These are phyloP conservation scores for Tubosaeta sp. DNA, from an alignment of 768 basidiomycete species.

Conservation along the genomic window DNA sequence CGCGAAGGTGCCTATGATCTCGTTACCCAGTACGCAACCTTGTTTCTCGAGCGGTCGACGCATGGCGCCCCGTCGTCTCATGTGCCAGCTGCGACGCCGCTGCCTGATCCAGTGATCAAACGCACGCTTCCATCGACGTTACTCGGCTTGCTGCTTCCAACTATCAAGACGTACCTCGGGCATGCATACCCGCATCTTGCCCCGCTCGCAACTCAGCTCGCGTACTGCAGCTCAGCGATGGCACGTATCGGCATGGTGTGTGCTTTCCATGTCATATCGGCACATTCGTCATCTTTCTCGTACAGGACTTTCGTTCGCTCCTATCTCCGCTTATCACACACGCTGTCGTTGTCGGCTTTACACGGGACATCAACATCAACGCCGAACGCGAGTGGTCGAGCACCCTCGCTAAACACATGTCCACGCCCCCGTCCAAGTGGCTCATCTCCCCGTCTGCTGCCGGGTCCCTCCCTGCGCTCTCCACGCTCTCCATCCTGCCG, in stretches of 20 bases:
- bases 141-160: constrained; percentile 56
- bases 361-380: constrained; percentile 35
- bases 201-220: constrained; percentile 89
- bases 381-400: constrained; percentile 35
- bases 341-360: constrained; percentile 58
- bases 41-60: constrained; percentile 72
- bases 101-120: constrained; percentile 26
- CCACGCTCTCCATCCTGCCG: constrained; percentile 16
- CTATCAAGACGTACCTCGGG: constrained; percentile 59
- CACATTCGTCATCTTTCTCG: constrained; percentile 1
- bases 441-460: constrained; percentile 42
- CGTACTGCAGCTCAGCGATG: constrained; percentile 90
- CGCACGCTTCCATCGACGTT: constrained; percentile 30
- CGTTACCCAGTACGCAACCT: constrained; percentile 83
- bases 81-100: constrained; percentile 17
- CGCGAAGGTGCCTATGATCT: constrained; percentile 91
- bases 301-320: constrained; percentile 61
- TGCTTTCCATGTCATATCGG: not conserved
- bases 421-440: constrained; percentile 45
- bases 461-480: constrained; percentile 28
- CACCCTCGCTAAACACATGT: constrained; percentile 22
- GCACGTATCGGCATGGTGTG: constrained; percentile 78
- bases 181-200: constrained; percentile 58
- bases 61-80: constrained; percentile 16
- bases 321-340: constrained; percentile 62